Conservation (phyloP, 1,284 basidiomycete genomes). For the Tylopilus microsporus region DNA sequence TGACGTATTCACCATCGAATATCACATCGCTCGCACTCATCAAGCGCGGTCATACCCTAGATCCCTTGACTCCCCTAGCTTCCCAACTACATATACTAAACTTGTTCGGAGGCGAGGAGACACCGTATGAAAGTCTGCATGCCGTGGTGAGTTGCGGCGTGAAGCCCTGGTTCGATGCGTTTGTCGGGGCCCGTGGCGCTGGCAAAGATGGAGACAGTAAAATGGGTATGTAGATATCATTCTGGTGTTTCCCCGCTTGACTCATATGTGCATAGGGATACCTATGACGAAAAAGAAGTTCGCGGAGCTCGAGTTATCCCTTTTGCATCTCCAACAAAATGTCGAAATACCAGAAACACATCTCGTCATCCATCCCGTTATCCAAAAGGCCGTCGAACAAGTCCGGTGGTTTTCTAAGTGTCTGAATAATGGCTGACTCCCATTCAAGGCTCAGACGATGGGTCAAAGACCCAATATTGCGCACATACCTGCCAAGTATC, state of each 20-base stretch:
- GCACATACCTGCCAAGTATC: slow-evolving; percentile 66
- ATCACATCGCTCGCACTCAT: slow-evolving; percentile 90
- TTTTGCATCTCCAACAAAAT: slow-evolving; percentile 96
- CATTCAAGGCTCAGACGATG: slow-evolving; percentile 48
- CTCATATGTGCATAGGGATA: slow-evolving; percentile 55
- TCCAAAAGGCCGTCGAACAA: slow-evolving; percentile 83
- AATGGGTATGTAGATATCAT: slow-evolving; percentile 58
- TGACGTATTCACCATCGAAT: slow-evolving; percentile 79
- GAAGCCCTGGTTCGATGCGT: slow-evolving; percentile 98
- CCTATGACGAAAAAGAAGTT: slow-evolving; percentile 99
- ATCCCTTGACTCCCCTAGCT: slow-evolving; percentile 73
- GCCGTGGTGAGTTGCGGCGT: slow-evolving; percentile 95
- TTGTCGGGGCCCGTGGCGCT: slow-evolving; percentile 73
- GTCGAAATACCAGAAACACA: slow-evolving; percentile 98
- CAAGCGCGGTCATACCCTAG: slow-evolving; percentile 83
- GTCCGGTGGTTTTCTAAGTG: slow-evolving; percentile 29
- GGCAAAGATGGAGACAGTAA: slow-evolving; percentile 80
- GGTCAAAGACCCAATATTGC: slow-evolving; percentile 69
- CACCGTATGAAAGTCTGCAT: slow-evolving; percentile 94
- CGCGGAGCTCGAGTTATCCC: slow-evolving; percentile 93
- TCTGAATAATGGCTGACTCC: slow-evolving; percentile 14
- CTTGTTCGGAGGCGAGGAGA: slow-evolving; percentile 84
- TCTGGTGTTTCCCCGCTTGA: background rate
- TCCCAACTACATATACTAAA: slow-evolving; percentile 90
- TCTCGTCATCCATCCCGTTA: slow-evolving; percentile 85